Evolutionary conservation across 805 yeast species (phyloP), one percentile per base, ranked within the genome.

Genomic region (Cyberlindnera sargentensis): DNA sequence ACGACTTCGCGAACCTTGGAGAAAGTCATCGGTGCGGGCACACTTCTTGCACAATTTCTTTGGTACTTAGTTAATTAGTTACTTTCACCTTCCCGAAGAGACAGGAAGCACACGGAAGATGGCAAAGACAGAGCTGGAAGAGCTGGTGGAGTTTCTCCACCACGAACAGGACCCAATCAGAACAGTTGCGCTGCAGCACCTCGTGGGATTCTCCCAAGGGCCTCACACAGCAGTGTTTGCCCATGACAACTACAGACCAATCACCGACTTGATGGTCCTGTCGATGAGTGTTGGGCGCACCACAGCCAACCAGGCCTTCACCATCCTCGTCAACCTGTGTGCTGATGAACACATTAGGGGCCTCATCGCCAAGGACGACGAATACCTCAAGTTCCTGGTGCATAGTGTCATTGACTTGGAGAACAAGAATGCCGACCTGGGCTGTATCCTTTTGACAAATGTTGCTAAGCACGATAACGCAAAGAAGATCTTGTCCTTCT

Each of bases 391-490:
- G 49, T 75, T 56, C 55, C 56, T 84, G 41, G 63, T 75, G 11
- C 62, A 75, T 11, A 63, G 68, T 42, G 67, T 72, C 42, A 63
- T 78, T 48, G 77, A 74, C 45, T 62, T 78, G 32, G 68, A 70
- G 6, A 84, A 87, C 58, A 59, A 73, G 27, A 79, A 80, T 60
- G 85, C 95, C 5, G 96, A 89, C 53, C 72, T 88, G 49, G 82
- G 80, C 74, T 78, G 90, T 57, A 90, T 93, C 49, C 68, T 93
- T 46, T 72, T 93, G 52, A 80, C 95, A 27, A 93, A 93, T 60
- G 60, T 93, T 55, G 91, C 96, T 23, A 88, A 90, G 56, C 78
- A 78, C 51, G 88, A 84, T 53, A 64, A 67, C 20, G 78, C 87
- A 37, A 70, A 75, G 37, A 67, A 66, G 43, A 56, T 85, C 0